A percentile compares a stretch with the other conserved stretches of the same genome.
Evolutionary conservation across 805 yeast species (phyloP).

Genomic region (Phaffomyces antillensis): DNA sequence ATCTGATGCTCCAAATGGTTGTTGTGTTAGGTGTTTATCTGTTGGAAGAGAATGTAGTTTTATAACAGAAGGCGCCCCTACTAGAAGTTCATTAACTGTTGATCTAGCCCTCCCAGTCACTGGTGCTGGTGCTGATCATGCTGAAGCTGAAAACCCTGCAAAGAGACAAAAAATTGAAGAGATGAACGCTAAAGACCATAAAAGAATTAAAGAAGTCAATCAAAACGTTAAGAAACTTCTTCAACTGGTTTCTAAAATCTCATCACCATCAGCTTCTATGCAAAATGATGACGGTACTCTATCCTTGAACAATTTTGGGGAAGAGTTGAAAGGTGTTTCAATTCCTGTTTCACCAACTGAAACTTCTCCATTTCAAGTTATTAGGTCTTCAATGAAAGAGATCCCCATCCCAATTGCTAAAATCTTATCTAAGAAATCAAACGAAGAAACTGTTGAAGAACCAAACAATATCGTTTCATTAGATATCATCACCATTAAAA

Average conservation of each 20-base stretch:
- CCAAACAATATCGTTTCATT: constrained; percentile 42
- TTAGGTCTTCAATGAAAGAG: constrained; percentile 18
- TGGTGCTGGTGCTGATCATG: too few species aligned
- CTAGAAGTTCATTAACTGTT: constrained; percentile 3
- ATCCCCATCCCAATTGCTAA: constrained; percentile 14
- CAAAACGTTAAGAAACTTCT: constrained; percentile 6
- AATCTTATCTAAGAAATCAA: constrained; percentile 3
- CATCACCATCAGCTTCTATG: constrained; percentile 2
- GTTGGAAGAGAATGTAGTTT: constrained; percentile 38
- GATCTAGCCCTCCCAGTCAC: neutral
- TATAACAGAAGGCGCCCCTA: constrained; percentile 13
- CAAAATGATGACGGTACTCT: neutral
- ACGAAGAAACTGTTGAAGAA: constrained; percentile 12
- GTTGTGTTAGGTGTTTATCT: constrained; percentile 55
- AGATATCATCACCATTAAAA: constrained; percentile 40
- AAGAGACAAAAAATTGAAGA: constrained; percentile 1
- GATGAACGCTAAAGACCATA: neutral
- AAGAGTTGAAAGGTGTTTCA: constrained; percentile 4
- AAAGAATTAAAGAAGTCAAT: constrained; percentile 7
- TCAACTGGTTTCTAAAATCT: constrained; percentile 6
- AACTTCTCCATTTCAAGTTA: constrained; percentile 18
- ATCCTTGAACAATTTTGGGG: neutral
- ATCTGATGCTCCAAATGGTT: constrained; percentile 30
- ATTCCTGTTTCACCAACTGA: constrained; percentile 23
- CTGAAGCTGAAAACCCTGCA: neutral